These are phyloP conservation scores for Trichoderma atrobrunneum DNA, from an alignment of 2,329 filamentous ascomycete genomes.

Conservation along the genomic window DNA sequence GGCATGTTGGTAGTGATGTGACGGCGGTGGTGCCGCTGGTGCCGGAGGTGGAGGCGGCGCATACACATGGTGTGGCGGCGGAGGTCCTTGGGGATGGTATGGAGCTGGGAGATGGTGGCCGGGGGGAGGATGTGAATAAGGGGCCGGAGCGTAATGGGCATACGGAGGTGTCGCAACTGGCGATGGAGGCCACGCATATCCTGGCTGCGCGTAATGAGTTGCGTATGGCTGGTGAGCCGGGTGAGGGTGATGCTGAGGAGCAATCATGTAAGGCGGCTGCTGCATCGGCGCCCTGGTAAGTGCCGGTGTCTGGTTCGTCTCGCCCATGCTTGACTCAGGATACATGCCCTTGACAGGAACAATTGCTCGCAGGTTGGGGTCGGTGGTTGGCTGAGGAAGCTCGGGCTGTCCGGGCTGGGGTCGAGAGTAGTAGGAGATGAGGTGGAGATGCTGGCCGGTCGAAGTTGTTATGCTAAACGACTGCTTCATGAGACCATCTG, in stretches of 20 bases:
- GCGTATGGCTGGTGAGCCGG: conserved; percentile 30
- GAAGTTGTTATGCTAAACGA: conserved; percentile 98
- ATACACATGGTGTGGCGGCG: conserved; percentile 28
- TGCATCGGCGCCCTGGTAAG: conserved; percentile 73
- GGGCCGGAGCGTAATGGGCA: conserved; percentile 42
- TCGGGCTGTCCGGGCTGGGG: conserved; percentile 70
- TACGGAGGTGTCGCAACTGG: conserved; percentile 55
- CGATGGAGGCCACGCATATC: conserved; percentile 55
- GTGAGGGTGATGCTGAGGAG: conserved; percentile 35
- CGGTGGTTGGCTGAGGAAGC: conserved; percentile 76
- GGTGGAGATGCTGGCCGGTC: conserved; percentile 81
- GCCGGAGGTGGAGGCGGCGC: neutral
- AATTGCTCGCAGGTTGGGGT: conserved; percentile 77
- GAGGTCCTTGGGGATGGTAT: conserved; percentile 29
- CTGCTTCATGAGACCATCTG: conserved; percentile 97
- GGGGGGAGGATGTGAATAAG: conserved; percentile 38
- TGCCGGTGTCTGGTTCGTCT: conserved; percentile 74
- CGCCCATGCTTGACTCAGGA: conserved; percentile 89
- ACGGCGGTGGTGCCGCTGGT: conserved; percentile 18
- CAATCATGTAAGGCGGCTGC: conserved; percentile 39
- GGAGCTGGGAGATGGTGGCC: conserved; percentile 31
- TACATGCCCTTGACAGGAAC: conserved; percentile 92
- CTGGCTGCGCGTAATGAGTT: conserved; percentile 42
- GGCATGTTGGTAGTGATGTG: conserved; percentile 26
- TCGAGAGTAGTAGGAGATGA: conserved; percentile 95